These are phyloP conservation scores for Mucor saturninus DNA, from an alignment of 371 early-diverging fungal genomes.

Conservation along the genomic window DNA sequence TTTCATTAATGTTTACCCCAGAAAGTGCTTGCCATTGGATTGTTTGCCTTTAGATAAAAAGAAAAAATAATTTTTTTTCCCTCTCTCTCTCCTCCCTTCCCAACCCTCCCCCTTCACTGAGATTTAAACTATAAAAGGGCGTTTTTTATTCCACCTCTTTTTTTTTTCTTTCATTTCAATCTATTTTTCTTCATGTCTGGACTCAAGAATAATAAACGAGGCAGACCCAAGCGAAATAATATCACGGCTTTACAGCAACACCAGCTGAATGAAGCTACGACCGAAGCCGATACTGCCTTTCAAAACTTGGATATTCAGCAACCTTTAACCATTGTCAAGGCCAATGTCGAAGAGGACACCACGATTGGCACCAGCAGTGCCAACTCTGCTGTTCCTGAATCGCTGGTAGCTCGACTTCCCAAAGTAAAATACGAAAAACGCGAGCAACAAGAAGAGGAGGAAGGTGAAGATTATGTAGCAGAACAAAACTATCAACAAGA, in stretches of 20 bases:
- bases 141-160: too few species aligned
- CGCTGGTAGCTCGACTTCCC: conserved; percentile 1
- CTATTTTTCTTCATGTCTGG: conserved; percentile 4
- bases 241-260: conserved; percentile 5
- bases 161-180: too few species aligned
- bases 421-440: conserved; percentile 5
- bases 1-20: conserved; percentile 5
- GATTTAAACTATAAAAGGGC: too few species aligned
- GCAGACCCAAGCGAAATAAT: conserved; percentile 16
- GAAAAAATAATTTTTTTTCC: conserved; percentile 1
- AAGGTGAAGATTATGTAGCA: neutral
- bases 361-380: too few species aligned
- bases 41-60: neutral
- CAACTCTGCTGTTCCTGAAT: neutral
- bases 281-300: neutral
- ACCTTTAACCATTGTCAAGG: conserved; percentile 50
- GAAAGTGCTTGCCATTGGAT: neutral
- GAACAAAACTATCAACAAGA: conserved; percentile 11
- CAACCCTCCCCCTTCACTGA: too few species aligned
- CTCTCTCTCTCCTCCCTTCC: too few species aligned
- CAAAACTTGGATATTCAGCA: conserved; percentile 50
- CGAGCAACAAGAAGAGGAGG: neutral
- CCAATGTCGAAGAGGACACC: too few species aligned
- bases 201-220: conserved; percentile 7
- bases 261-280: conserved; percentile 45